Percentiles rank a stretch among this genome's conserved stretches.
These are phyloP conservation scores for Cymbidium sinense DNA, from an alignment of 106 monocot species.

Conservation along the genomic window DNA sequence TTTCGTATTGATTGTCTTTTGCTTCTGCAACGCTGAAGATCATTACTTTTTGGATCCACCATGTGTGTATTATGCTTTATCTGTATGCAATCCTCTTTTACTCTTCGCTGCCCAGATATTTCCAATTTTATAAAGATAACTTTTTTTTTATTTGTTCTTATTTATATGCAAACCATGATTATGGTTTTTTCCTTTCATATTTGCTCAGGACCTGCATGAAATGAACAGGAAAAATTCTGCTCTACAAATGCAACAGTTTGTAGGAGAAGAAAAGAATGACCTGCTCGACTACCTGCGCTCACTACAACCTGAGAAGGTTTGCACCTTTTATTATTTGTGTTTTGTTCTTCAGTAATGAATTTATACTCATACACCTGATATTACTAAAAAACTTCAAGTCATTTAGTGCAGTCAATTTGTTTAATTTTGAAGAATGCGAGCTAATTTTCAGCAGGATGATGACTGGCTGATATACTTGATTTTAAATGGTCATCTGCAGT, in stretches of 20 bases:
- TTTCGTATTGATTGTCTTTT: no score
- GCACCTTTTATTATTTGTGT: neutral
- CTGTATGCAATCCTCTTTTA: neutral
- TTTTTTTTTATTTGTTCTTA: neutral
- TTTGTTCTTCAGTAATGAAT: neutral
- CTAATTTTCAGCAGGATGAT: neutral
- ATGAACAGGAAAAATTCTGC: slow-evolving; percentile 76
- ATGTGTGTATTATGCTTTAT: neutral
- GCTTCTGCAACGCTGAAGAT: neutral
- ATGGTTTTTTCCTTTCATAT: slow-evolving; percentile 8
- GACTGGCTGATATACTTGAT: neutral
- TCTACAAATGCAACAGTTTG: slow-evolving; percentile 93
- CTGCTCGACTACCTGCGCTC: slow-evolving; percentile 88
- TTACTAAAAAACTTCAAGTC: neutral
- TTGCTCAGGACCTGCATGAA: slow-evolving; percentile 60
- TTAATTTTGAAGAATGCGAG: neutral
- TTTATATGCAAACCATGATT: neutral
- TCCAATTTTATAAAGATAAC: neutral
- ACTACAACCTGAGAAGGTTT: slow-evolving; percentile 86
- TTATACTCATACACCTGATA: neutral
- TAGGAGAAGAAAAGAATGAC: slow-evolving; percentile 96
- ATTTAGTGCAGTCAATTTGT: neutral
- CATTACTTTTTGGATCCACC: neutral
- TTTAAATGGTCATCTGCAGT: neutral
- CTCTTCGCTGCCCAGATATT: neutral